Conservation (phyloP, 106 monocot species). For the Posidonia australis region DNA sequence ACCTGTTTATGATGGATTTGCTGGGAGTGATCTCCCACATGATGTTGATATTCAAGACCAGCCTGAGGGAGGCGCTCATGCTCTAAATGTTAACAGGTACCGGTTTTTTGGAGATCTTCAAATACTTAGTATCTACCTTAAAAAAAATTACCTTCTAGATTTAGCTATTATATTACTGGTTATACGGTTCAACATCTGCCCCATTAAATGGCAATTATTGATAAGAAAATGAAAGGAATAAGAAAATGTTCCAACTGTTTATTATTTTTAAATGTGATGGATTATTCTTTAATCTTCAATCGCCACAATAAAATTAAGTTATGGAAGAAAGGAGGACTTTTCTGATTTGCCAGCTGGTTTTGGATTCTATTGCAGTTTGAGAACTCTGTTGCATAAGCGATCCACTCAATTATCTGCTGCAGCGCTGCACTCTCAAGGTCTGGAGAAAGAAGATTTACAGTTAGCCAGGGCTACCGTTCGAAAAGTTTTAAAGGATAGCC, state of each 20-base stretch:
- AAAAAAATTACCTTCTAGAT: background rate
- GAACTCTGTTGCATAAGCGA: slow-evolving; percentile 57
- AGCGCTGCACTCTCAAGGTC: slow-evolving; percentile 11
- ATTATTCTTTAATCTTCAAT: no score
- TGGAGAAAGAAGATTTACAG: slow-evolving; percentile 32
- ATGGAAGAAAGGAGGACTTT: background rate
- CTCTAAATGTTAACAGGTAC: slow-evolving; percentile 85
- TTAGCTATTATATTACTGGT: background rate
- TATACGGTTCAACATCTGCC: no score
- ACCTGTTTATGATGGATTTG: slow-evolving; percentile 26
- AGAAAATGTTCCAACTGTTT: no score
- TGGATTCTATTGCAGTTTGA: slow-evolving; percentile 47
- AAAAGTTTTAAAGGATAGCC: slow-evolving; percentile 43
- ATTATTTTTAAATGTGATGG: no score
- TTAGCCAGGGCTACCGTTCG: slow-evolving; percentile 19
- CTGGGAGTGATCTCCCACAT: slow-evolving; percentile 11
- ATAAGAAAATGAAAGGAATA: no score
- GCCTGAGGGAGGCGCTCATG: slow-evolving; percentile 79
- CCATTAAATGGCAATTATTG: no score
- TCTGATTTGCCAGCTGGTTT: slow-evolving; percentile 2
- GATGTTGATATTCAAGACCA: slow-evolving; percentile 73
- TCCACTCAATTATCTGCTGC: slow-evolving; percentile 20
- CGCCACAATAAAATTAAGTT: no score
- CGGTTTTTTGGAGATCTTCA: no score
- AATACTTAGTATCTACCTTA: no score